Evolutionary conservation across 2,329 filamentous ascomycete species (phyloP).

Genomic region (Cadophora gregata): DNA sequence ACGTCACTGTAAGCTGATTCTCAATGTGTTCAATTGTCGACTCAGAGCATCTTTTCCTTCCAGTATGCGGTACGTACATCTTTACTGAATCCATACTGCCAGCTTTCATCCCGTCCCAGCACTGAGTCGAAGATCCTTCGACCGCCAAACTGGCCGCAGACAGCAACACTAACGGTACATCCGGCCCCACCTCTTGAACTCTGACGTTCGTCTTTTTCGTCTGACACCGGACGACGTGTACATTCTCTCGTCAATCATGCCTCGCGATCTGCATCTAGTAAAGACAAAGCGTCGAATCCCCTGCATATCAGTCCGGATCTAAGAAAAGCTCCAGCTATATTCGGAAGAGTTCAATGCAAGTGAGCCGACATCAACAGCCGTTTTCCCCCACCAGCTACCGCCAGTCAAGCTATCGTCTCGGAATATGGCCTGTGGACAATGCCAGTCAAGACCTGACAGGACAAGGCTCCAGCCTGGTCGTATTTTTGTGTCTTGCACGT

Average conservation of each 20-base stretch:
- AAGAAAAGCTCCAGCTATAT: background rate
- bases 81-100: background rate
- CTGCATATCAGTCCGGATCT: constrained; percentile 5
- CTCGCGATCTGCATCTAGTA: too few relatives aligned
- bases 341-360: background rate
- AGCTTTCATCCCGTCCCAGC: constrained; percentile 6
- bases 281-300: background rate
- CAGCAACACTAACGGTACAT: background rate
- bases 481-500: background rate
- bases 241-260: background rate
- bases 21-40: background rate
- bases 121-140: background rate
- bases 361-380: too few relatives aligned
- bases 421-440: constrained; percentile 4
- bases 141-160: background rate
- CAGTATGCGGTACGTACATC: background rate
- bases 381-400: background rate
- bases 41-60: background rate
- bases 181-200: background rate
- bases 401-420: constrained; percentile 4
- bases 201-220: constrained; percentile 5
- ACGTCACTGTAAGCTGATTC: background rate
- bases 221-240: background rate
- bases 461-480: background rate
- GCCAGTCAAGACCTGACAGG: background rate